These are phyloP conservation scores for Solanum lycopersicoides DNA, from an alignment of 257 asterid genomes.

Conservation along the genomic window DNA sequence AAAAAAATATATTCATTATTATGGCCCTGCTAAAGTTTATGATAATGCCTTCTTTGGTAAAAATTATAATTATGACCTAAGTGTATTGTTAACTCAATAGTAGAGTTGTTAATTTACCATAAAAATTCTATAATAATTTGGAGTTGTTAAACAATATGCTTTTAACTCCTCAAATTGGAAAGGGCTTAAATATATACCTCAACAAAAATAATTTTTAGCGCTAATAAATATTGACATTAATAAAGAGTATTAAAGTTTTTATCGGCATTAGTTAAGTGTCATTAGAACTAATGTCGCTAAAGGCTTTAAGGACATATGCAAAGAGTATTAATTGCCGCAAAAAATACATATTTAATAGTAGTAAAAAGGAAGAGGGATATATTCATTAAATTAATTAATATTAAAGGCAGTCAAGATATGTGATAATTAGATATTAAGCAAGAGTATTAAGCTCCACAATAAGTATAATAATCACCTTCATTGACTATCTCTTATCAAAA, in stretches of 20 bases:
- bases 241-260: too few species aligned
- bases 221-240: too few species aligned
- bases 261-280: too few species aligned
- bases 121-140: too few species aligned
- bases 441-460: background rate
- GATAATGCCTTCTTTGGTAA: background rate
- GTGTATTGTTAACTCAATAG: background rate
- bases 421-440: background rate
- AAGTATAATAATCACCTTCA: background rate
- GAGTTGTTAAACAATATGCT: background rate
- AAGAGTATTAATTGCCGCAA: too few species aligned
- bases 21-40: background rate
- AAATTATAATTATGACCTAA: background rate
- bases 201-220: too few species aligned
- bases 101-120: background rate
- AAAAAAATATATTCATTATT: background rate
- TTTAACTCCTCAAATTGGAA: background rate
- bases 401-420: slow-evolving; percentile 3
- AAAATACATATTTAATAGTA: background rate
- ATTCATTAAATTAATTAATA: background rate
- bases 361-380: background rate
- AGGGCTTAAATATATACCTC: background rate
- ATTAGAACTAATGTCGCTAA: too few species aligned
- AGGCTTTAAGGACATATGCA: too few species aligned
- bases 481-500: background rate